Conservation (phyloP, 352 stramenopile species). For the Ochromonadaceae sp. region DNA sequence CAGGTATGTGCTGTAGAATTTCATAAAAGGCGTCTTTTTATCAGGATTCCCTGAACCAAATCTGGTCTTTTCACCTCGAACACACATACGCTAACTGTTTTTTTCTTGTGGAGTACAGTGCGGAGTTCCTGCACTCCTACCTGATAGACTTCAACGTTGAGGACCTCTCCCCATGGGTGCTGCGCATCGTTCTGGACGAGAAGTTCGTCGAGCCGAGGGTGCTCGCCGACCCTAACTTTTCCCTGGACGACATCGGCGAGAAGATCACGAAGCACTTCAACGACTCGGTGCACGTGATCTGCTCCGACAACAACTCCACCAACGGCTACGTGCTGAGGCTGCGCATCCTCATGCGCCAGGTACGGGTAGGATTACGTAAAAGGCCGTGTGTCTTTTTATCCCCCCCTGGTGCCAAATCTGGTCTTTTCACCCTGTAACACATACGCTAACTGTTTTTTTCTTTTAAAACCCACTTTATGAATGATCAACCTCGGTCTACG, state of each 20-base stretch:
- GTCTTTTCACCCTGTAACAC: no score
- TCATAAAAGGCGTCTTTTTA: no score
- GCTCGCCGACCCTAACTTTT: constrained; percentile 87
- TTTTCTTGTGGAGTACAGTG: constrained; percentile 24
- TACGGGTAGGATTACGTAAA: constrained; percentile 47
- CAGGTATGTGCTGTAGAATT: no score
- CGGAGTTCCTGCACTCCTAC: background rate
- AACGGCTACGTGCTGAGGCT: constrained; percentile 63
- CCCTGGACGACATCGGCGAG: constrained; percentile 86
- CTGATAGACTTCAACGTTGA: constrained; percentile 11
- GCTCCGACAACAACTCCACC: constrained; percentile 93
- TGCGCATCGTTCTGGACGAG: constrained; percentile 94
- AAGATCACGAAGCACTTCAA: constrained; percentile 88
- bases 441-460: no score
- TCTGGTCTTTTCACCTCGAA: no score
- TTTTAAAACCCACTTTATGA: no score
- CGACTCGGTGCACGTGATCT: constrained; percentile 84
- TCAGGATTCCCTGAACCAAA: no score
- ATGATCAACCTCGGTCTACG: no score
- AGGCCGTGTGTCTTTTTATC: no score
- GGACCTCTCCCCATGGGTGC: constrained; percentile 82
- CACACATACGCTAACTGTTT: background rate
- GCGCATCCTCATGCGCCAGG: constrained; percentile 63
- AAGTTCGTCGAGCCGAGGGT: constrained; percentile 50
- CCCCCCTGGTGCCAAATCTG: no score